Percentiles rank a stretch among this genome's conserved stretches.
phyloP scores from a whole-genome alignment of 2,329 filamentous ascomycete species.

The Clathrospora elynae region DNA sequence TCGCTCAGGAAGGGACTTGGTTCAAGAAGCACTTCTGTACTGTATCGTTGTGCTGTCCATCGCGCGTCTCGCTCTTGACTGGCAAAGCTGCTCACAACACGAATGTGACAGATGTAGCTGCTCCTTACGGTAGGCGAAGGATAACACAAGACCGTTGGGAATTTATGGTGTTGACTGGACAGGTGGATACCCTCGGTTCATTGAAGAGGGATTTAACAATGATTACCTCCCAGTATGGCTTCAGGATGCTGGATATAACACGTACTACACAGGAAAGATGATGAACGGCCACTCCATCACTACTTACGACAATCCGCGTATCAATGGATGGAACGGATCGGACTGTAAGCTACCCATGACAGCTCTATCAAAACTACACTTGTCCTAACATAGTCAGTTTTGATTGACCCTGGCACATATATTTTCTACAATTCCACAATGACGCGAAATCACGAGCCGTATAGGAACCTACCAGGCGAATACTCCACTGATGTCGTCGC shows the following conservation, averaged over 20 bases:
- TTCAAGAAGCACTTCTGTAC: constrained; percentile 70
- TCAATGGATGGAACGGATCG: constrained; percentile 64
- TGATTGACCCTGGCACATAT: constrained; percentile 71
- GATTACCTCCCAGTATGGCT: constrained; percentile 74
- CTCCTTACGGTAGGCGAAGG: constrained; percentile 56
- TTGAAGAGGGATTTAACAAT: constrained; percentile 67
- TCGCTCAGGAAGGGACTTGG: constrained; percentile 63
- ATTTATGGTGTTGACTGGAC: constrained; percentile 2
- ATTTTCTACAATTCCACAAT: constrained; percentile 69
- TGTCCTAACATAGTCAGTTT: constrained; percentile 16
- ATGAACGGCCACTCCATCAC: constrained; percentile 67
- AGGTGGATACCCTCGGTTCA: constrained; percentile 69
- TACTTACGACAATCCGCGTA: constrained; percentile 65
- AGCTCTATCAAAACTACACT: not conserved
- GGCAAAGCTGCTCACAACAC: constrained; percentile 72
- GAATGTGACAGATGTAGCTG: constrained; percentile 66
- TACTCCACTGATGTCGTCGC: constrained; percentile 66
- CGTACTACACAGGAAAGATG: constrained; percentile 75
- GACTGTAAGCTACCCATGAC: constrained; percentile 31
- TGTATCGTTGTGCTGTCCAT: constrained; percentile 69
- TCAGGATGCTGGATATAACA: constrained; percentile 70
- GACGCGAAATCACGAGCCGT: constrained; percentile 63
- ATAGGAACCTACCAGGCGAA: constrained; percentile 60
- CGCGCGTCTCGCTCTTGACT: constrained; percentile 68
- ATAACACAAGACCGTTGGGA: not conserved